phyloP scores from a whole-genome alignment of 495 filamentous ascomycete genomes.

The Parathielavia hyrcaniae region DNA sequence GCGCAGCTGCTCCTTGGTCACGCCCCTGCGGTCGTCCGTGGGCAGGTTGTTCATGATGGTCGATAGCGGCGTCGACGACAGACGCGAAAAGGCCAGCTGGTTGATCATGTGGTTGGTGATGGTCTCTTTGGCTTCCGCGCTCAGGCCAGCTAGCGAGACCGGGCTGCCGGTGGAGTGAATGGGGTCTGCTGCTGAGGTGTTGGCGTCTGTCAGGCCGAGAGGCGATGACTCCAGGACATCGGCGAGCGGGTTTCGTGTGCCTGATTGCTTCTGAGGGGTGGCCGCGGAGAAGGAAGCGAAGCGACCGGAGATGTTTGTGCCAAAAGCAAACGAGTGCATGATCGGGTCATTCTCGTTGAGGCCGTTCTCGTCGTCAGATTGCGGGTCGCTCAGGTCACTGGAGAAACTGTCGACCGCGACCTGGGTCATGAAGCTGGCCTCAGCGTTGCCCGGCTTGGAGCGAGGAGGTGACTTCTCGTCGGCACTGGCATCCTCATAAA shows the following conservation, averaged over 20 bases:
- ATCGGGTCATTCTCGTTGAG: slow-evolving; percentile 88
- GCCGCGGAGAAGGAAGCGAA: slow-evolving; percentile 65
- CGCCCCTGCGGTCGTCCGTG: slow-evolving; percentile 50
- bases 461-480: slow-evolving; percentile 39
- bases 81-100: slow-evolving; percentile 90
- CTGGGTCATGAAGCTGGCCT: slow-evolving; percentile 34
- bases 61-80: slow-evolving; percentile 87
- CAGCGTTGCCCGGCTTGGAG: slow-evolving; percentile 13
- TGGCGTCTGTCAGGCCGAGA: slow-evolving; percentile 8
- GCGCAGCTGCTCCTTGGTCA: slow-evolving; percentile 58
- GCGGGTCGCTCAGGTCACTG: slow-evolving; percentile 57
- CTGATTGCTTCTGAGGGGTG: slow-evolving; percentile 40
- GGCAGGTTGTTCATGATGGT: slow-evolving; percentile 82
- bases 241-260: slow-evolving; percentile 8
- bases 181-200: slow-evolving; percentile 5
- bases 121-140: slow-evolving; percentile 32
- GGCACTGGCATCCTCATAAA: slow-evolving; percentile 53
- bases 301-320: slow-evolving; percentile 70
- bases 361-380: slow-evolving; percentile 61
- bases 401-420: slow-evolving; percentile 40
- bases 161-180: background rate
- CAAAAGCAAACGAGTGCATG: slow-evolving; percentile 81
- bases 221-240: slow-evolving; percentile 12
- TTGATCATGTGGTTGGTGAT: slow-evolving; percentile 79
- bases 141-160: slow-evolving; percentile 17